Base-by-base conservation (phyloP, 139 green algal species). In the Auxenochlorella pyrenoidosa region DNA sequence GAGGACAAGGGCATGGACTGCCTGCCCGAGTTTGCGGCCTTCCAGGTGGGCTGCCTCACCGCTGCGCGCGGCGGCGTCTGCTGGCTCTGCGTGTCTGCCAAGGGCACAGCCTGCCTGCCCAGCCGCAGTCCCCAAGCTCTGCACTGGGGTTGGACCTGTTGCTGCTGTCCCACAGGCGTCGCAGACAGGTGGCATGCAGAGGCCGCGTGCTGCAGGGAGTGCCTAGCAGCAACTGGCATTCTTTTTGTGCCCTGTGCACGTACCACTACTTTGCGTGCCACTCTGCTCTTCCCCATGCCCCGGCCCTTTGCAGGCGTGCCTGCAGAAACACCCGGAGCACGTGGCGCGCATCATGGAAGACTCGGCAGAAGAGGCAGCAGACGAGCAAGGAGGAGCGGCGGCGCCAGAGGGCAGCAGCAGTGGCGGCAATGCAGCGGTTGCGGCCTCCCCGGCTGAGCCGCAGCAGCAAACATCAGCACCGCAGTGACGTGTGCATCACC, bases 1-100 rank as follows among this genome's bases (percentile, higher is more conserved):
- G 85, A 90, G 38, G 85, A 88, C 22, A 92, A 92, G 84, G 89
- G 89, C 41, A 90, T 90, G 79, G 89, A 92, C 54, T 92, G 89
- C 72, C 72, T 92, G 51, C 59, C 85, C 0, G 54, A 90, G 38
- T 92, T 92, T 71, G 63, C 89, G 44, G 58, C 54, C 38, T 92
- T 92, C 84, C 89, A 92, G 75, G 84, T 83, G 41, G 18, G 78
- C 30, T 24, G 78, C n/a, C 41, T 40, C 32, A 34, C 32, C 47
- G 47, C 10, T 40, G 32, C 38, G n/a, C n/a, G n/a, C n/a, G n/a
- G n/a, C n/a, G n/a, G n/a, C n/a, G n/a, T n/a, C n/a, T n/a, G n/a
- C n/a, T n/a, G n/a, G n/a, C n/a, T n/a, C n/a, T n/a, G n/a, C n/a
- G n/a, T n/a, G n/a, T n/a, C n/a, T n/a, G n/a, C n/a, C n/a, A n/a